These are phyloP conservation scores for Parascedosporium putredinis DNA, from an alignment of 2,329 filamentous ascomycete genomes.

Conservation along the genomic window DNA sequence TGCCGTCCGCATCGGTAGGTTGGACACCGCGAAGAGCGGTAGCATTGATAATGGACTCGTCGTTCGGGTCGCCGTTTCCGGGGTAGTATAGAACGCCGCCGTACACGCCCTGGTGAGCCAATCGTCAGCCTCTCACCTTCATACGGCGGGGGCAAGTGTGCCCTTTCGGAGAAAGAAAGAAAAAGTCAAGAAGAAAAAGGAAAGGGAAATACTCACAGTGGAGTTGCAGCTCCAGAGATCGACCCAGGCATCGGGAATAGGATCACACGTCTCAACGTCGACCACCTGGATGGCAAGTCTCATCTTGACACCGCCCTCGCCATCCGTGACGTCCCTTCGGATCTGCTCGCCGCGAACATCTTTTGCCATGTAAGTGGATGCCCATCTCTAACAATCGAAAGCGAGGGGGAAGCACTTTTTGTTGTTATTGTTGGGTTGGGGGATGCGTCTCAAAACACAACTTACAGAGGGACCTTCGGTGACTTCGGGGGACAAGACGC, in stretches of 20 bases:
- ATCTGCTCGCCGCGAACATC: slow-evolving; percentile 14
- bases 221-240: slow-evolving; percentile 18
- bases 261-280: slow-evolving; percentile 15
- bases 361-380: not conserved
- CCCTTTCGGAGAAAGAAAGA: no score
- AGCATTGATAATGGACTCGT: slow-evolving; percentile 20
- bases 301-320: slow-evolving; percentile 13
- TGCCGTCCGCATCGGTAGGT: slow-evolving; percentile 28
- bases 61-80: slow-evolving; percentile 32
- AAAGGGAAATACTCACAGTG: slow-evolving; percentile 22
- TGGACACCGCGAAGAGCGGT: slow-evolving; percentile 28
- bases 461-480: slow-evolving; percentile 36
- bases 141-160: no score
- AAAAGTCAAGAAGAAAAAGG: not conserved
- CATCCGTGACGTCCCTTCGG: slow-evolving; percentile 12
- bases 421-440: not conserved
- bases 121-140: no score
- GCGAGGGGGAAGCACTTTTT: not conserved
- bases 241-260: slow-evolving; percentile 13
- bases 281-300: slow-evolving; percentile 16
- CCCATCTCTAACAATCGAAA: not conserved
- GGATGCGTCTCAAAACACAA: not conserved
- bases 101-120: slow-evolving; percentile 28
- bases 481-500: slow-evolving; percentile 37
- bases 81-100: slow-evolving; percentile 21